These are phyloP conservation scores for Trichoderma lentiforme DNA, from an alignment of 2,329 filamentous ascomycete species.

Conservation along the genomic window DNA sequence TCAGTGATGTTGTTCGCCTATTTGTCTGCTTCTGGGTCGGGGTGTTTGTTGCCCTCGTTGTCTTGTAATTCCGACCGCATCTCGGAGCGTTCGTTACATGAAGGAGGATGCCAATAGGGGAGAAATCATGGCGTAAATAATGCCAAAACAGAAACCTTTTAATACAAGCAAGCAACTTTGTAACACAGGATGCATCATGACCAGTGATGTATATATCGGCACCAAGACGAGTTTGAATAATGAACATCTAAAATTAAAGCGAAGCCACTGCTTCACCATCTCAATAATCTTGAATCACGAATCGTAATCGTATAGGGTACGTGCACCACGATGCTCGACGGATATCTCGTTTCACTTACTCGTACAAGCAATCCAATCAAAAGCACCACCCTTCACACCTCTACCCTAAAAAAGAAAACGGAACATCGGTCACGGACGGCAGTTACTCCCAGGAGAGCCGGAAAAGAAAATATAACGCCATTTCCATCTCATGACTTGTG, in stretches of 20 bases:
- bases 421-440: background rate
- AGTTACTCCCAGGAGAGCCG: background rate
- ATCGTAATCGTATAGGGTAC: background rate
- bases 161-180: background rate
- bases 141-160: background rate
- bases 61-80: background rate
- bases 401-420: background rate
- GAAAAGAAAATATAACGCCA: background rate
- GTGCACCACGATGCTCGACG: background rate
- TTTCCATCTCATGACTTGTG: background rate
- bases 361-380: background rate
- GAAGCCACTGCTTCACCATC: background rate
- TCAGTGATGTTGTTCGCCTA: background rate
- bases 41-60: background rate
- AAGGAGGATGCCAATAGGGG: background rate
- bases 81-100: background rate
- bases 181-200: background rate
- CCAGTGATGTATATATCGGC: background rate
- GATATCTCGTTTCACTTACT: background rate
- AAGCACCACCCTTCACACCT: background rate
- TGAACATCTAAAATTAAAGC: background rate
- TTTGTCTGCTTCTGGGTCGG: background rate
- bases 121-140: background rate
- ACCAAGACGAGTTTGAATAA: background rate
- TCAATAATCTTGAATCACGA: background rate